Percentiles rank a stretch among this genome's conserved stretches.
Conservation (phyloP, 2,329 filamentous ascomycete genomes). For the Fusarium falciforme region DNA sequence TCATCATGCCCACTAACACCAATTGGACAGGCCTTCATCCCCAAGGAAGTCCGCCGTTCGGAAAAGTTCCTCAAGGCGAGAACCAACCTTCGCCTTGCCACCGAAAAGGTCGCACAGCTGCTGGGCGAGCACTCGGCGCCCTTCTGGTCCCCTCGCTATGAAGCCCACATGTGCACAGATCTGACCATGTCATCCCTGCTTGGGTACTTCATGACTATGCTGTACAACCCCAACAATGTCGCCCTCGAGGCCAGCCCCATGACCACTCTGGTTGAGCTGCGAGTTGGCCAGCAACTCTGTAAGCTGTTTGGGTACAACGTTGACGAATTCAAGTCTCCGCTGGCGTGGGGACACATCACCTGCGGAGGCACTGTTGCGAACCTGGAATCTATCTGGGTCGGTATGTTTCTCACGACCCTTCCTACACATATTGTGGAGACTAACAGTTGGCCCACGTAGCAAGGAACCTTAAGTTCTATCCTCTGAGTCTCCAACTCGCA, state of each 20-base stretch:
- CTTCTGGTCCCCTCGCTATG: slow-evolving; percentile 60
- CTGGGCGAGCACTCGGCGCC: slow-evolving; percentile 58
- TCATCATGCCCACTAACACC: background rate
- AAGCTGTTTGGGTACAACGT: slow-evolving; percentile 58
- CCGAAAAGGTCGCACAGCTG: slow-evolving; percentile 50
- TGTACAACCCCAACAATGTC: slow-evolving; percentile 64
- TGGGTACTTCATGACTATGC: slow-evolving; percentile 61
- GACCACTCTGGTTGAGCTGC: slow-evolving; percentile 56
- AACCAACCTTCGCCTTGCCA: slow-evolving; percentile 49
- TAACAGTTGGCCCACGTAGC: no score
- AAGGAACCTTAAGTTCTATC: slow-evolving; percentile 61
- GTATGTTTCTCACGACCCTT: no score
- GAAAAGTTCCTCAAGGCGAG: slow-evolving; percentile 48
- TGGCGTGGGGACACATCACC: slow-evolving; percentile 58
- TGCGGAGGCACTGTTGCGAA: slow-evolving; percentile 60
- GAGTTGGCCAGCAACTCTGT: slow-evolving; percentile 58
- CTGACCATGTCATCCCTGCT: slow-evolving; percentile 56
- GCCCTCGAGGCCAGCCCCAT: slow-evolving; percentile 59
- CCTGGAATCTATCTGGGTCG: slow-evolving; percentile 59
- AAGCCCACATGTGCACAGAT: slow-evolving; percentile 60
- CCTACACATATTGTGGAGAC: no score
- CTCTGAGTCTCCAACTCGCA: slow-evolving; percentile 51
- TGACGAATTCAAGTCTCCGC: slow-evolving; percentile 41
- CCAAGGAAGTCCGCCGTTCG: slow-evolving; percentile 48
- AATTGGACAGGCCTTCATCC: slow-evolving; percentile 49